Evolutionary conservation across 2,329 filamentous ascomycete species (phyloP).

Genomic region (Paraphoma chrysanthemicola): DNA sequence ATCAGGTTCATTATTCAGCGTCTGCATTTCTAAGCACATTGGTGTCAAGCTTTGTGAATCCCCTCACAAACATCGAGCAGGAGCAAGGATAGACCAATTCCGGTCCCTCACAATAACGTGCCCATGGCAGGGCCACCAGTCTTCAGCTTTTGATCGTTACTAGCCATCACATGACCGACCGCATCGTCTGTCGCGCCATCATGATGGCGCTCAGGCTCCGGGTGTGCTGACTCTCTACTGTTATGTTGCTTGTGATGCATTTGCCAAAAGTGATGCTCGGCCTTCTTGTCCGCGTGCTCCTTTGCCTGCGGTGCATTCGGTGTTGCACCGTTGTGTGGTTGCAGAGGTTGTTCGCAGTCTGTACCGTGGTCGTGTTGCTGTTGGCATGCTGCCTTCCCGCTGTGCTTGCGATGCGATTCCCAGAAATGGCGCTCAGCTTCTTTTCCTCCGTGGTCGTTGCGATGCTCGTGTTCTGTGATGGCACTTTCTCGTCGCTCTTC

Average conservation of each 20-base stretch:
- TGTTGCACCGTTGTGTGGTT: background rate
- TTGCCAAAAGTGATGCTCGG: background rate
- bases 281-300: background rate
- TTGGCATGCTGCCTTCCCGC: background rate
- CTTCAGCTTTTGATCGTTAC: background rate
- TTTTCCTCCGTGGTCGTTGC: constrained; percentile 3
- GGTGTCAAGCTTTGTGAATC: no score
- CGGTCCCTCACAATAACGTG: background rate
- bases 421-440: constrained; percentile 2
- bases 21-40: no score
- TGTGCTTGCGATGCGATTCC: background rate
- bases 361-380: background rate
- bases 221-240: no score
- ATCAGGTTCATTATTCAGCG: background rate
- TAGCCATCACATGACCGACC: background rate
- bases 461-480: constrained; percentile 1
- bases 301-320: background rate
- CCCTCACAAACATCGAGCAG: no score
- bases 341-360: background rate
- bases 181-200: background rate
- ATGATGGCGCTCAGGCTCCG: background rate
- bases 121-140: background rate
- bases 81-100: no score
- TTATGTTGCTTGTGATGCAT: background rate
- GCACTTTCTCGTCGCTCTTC: background rate